A percentile compares a stretch with the other conserved stretches of the same genome.
These are phyloP conservation scores for Barnettozyma californica DNA, from an alignment of 805 yeast species.

Conservation along the genomic window DNA sequence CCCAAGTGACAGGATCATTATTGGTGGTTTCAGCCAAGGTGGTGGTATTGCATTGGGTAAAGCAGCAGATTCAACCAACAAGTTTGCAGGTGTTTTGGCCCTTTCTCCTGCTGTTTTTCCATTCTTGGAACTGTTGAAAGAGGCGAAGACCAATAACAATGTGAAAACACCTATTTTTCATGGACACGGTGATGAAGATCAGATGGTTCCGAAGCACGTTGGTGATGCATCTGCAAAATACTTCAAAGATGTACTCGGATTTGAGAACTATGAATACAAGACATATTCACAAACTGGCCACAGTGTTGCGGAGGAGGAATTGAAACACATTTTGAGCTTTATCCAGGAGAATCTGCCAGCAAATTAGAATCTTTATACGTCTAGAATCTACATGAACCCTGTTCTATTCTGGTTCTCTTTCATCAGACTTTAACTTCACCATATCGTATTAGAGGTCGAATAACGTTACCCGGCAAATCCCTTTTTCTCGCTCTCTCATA, in stretches of 20 bases:
- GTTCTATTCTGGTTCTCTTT: no score
- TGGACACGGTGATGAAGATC: conserved; percentile 83
- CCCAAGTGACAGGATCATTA: conserved; percentile 60
- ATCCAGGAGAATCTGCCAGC: conserved; percentile 28
- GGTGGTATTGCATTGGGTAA: conserved; percentile 72
- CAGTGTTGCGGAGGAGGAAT: conserved; percentile 60
- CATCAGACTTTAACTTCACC: no score
- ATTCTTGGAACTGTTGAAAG: conserved; percentile 18
- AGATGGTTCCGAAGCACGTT: conserved; percentile 40
- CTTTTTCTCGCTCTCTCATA: neutral
- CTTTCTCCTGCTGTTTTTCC: conserved; percentile 66
- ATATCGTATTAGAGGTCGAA: no score
- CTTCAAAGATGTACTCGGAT: conserved; percentile 41
- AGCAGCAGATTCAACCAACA: conserved; percentile 45
- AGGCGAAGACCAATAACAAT: conserved; percentile 36
- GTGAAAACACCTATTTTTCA: conserved; percentile 71
- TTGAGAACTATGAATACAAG: conserved; percentile 42
- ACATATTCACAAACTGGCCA: conserved; percentile 64
- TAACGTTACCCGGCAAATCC: neutral
- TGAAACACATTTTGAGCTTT: conserved; percentile 47
- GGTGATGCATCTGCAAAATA: conserved; percentile 38
- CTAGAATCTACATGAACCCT: neutral
- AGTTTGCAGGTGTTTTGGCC: conserved; percentile 73
- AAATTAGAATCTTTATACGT: neutral
- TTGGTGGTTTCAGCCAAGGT: conserved; percentile 97